Base-by-base conservation (phyloP, 1,284 basidiomycete species). In the Heterobasidion irregulare region DNA sequence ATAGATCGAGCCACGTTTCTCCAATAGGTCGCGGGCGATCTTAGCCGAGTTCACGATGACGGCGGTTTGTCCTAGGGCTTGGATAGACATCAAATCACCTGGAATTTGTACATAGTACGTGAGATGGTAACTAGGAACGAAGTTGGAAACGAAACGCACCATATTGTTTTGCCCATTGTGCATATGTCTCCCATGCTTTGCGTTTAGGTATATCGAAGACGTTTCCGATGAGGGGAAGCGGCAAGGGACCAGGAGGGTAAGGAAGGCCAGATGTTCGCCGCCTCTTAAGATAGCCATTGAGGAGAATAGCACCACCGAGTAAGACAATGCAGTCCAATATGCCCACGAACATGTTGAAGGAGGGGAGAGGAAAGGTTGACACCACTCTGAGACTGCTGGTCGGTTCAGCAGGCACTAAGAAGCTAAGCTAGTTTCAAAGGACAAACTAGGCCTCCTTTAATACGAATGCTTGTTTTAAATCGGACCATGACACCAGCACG, bases 161-260 rank as follows among this genome's bases (percentile, higher is more conserved):
- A 8, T 36, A 68, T 57, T 68, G 68, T 48, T 59, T 57, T 26
- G 62, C 68, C 69, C 69, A 71, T 38, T 68, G 53, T 5, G 64
- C 5, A 46, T 70, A 68, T 45, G 66, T 59, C 57, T 71, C 45
- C 67, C 67, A 69, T 15, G 67, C 69, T 33, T 64, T 67, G 44
- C 59, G 47, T 16, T 66, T 62, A 18, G 67, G 67, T 65, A 70
- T 70, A 18, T 71, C 70, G 2, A 69, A 60, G 18, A 69, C 56
- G 53, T 70, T 70, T 0, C 67, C 70, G 32, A 69, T 10, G 6
- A 71, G 49, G 3, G 69, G 69, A 34, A 66, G 59, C 8, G 62
- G 61, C 49, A 63, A 66, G 8, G 67, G 67, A 0, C 70, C 70
- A 0, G 67, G 67, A 15, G 70, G 67, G 2, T 12, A n/a, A 5